Evolutionary conservation across 176 grass and related monocot species (phyloP).

Genomic region (Musa itinerans): DNA sequence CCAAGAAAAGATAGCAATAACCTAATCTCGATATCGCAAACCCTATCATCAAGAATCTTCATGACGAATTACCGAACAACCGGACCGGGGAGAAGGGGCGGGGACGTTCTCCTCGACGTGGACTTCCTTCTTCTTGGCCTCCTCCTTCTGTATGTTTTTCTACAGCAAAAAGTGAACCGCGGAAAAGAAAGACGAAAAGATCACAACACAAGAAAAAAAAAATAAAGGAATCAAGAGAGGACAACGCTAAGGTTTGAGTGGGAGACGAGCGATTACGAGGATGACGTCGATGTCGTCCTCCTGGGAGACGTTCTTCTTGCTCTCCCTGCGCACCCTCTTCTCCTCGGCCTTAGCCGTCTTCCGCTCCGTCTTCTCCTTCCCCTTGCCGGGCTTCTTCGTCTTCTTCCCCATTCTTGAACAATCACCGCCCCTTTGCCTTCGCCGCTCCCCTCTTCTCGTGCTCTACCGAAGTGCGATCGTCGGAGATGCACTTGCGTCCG

Average conservation of each 20-base stretch:
- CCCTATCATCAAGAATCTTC: background rate
- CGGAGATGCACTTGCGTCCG: too few species aligned
- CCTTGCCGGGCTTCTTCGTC: conserved; percentile 81
- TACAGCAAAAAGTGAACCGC: conserved; percentile 19
- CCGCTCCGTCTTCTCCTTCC: conserved; percentile 92
- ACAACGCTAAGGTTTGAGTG: background rate
- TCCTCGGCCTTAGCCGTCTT: conserved; percentile 86
- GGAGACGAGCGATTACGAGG: conserved; percentile 33
- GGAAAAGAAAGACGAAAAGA: background rate
- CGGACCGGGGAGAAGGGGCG: conserved; percentile 79
- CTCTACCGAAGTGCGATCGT: background rate
- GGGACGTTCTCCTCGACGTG: conserved; percentile 81
- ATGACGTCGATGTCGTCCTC: conserved; percentile 97
- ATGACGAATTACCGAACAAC: conserved; percentile 18
- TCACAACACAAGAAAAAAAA: background rate
- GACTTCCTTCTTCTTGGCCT: conserved; percentile 97
- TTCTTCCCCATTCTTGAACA: conserved; percentile 64
- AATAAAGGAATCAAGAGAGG: background rate
- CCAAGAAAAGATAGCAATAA: too few species aligned
- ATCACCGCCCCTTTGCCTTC: background rate
- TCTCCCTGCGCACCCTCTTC: conserved; percentile 72
- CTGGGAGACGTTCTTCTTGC: conserved; percentile 46
- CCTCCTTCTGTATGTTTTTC: conserved; percentile 88
- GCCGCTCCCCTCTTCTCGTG: background rate
- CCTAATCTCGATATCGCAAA: background rate